Conservation (phyloP, 1,139 yeast genomes). For the Kodamaea plutei region DNA sequence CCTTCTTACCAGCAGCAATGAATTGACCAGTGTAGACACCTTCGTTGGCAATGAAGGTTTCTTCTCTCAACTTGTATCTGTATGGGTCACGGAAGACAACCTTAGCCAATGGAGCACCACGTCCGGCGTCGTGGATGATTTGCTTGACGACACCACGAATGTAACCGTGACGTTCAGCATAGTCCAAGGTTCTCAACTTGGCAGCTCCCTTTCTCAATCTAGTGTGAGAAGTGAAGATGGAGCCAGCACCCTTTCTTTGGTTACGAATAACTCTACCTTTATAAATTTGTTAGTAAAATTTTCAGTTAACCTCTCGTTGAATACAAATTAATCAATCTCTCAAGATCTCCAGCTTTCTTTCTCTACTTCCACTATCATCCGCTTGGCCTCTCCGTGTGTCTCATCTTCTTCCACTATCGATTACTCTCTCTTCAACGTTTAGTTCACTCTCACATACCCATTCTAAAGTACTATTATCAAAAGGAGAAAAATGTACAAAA, state of each 20-base stretch:
- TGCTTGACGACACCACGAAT: conserved; percentile 98
- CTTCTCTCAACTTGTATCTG: conserved; percentile 97
- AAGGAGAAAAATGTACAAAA: conserved; percentile 4
- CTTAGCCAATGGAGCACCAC: conserved; percentile 99
- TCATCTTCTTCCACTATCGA: background rate
- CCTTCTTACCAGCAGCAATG: conserved; percentile 98
- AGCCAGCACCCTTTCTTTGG: conserved; percentile 99
- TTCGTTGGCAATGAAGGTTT: conserved; percentile 98
- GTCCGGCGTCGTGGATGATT: conserved; percentile 99
- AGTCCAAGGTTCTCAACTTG: conserved; percentile 98
- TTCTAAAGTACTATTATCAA: conserved; percentile 8
- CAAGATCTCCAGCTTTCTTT: no score
- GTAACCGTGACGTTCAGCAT: conserved; percentile 99
- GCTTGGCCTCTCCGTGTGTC: background rate
- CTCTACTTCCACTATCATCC: background rate
- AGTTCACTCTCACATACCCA: conserved; percentile 6
- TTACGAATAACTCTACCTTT: conserved; percentile 99
- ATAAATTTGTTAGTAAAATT: conserved; percentile 12
- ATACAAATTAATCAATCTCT: background rate
- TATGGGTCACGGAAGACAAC: conserved; percentile 99
- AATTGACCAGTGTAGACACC: conserved; percentile 99
- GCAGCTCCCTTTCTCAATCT: conserved; percentile 99
- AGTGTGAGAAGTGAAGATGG: conserved; percentile 99
- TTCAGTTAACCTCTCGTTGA: background rate
- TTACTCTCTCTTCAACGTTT: background rate